These are phyloP conservation scores for Bullera alba DNA, from an alignment of 768 basidiomycete species.

Conservation along the genomic window DNA sequence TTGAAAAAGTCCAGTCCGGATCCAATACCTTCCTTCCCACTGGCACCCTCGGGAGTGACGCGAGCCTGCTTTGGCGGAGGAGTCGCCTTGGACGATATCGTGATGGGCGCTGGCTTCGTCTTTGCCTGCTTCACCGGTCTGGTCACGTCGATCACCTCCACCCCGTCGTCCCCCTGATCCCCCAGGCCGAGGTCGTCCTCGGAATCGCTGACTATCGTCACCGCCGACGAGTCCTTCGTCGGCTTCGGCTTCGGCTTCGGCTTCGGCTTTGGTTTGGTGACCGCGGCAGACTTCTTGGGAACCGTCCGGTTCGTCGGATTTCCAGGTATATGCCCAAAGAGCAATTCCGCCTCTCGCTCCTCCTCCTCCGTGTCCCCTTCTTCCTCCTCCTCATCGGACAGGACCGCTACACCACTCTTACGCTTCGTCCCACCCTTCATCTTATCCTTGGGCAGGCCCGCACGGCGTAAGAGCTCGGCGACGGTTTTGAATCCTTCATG, in stretches of 20 bases:
- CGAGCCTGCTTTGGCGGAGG: too few relatives aligned
- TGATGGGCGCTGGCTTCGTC: not conserved
- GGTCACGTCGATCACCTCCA: too few relatives aligned
- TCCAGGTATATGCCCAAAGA: too few relatives aligned
- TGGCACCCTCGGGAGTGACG: not conserved
- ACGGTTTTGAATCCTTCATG: slow-evolving; percentile 40
- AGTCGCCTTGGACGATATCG: too few relatives aligned
- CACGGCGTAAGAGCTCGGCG: slow-evolving; percentile 19
- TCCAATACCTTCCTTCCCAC: not conserved
- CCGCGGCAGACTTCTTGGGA: slow-evolving; percentile 1
- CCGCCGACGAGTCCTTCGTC: too few relatives aligned
- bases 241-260: slow-evolving; percentile 1
- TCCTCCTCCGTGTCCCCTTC: slow-evolving; percentile 5
- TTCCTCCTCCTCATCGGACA: slow-evolving; percentile 16
- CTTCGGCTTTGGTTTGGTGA: not conserved
- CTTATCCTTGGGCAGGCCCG: slow-evolving; percentile 13
- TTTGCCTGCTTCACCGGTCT: not conserved
- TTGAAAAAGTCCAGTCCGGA: slow-evolving; percentile 1
- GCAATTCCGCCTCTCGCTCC: slow-evolving; percentile 4
- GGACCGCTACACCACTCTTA: slow-evolving; percentile 7
- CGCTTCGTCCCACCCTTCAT: slow-evolving; percentile 9
- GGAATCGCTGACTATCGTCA: too few relatives aligned
- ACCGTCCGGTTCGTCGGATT: not conserved
- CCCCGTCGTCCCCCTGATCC: too few relatives aligned
- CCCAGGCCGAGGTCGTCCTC: too few relatives aligned